Percentiles rank a stretch among this genome's conserved stretches.
phyloP scores from a whole-genome alignment of 441 rosid genomes.

The Raphanus hybrid region DNA sequence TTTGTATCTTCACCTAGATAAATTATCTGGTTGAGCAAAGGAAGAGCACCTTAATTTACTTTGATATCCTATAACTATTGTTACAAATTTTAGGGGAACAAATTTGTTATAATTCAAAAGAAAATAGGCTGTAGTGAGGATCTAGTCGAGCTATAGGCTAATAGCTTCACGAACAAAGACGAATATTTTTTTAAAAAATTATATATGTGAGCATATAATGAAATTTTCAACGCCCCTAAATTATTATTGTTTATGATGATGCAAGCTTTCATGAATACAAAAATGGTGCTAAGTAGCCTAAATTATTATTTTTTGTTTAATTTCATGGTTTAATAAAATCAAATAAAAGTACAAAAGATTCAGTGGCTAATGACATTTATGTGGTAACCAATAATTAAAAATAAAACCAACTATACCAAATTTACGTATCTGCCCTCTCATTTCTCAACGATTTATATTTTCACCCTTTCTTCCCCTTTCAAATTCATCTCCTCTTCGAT shows the following conservation, averaged over 20 bases:
- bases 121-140: neutral
- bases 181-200: neutral
- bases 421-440: conserved; percentile 21
- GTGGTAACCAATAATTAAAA: conserved; percentile 19
- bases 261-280: neutral
- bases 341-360: conserved; percentile 29
- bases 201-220: conserved; percentile 10
- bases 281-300: conserved; percentile 1
- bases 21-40: too few relatives aligned
- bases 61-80: neutral
- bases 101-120: neutral
- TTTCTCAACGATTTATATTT: neutral
- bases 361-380: conserved; percentile 31
- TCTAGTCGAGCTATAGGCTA: neutral
- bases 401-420: neutral
- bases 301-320: neutral
- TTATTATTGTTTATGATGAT: neutral
- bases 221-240: conserved; percentile 20
- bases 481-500: conserved; percentile 6
- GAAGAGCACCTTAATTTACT: neutral
- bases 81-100: neutral
- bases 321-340: conserved; percentile 2
- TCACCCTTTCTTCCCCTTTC: conserved; percentile 9
- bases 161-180: neutral
- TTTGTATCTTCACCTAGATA: too few relatives aligned